Base-by-base conservation (phyloP, 768 basidiomycete genomes). In the Candolleomyces aberdarensis region DNA sequence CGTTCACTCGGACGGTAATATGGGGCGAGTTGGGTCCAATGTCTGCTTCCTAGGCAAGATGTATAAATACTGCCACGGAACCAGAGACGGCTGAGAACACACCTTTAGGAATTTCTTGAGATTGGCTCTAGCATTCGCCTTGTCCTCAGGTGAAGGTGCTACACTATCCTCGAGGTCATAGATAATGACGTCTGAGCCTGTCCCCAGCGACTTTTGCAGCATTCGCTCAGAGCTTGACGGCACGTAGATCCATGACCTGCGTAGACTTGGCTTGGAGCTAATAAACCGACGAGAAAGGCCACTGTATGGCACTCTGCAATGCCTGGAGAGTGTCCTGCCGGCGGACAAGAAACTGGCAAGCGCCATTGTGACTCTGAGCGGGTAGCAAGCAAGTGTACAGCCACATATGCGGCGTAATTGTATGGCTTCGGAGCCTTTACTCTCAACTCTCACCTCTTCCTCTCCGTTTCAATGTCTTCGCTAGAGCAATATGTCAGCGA, bases 81-180 rank as follows among this genome's bases (percentile, higher is more conserved):
- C 47, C n/a, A 44, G 55, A 48, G 46, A 49, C 29, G 15, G 51
- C 59, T 59, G 49, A 58, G 79, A 66, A 41, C 59, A 19, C 69
- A 85, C 91, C 48, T 73, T 69, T 31, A 90, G 73, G 67, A 89
- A 94, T 8, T 75, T 72, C 40, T 72, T 70, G 5, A 91, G 75
- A 8, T 84, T 77, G 7, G 69, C 68, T 60, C 91, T 78, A 0
- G 91, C 89, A 56, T 78, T 72, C 20, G 74, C 73, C 70, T 92
- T 91, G 60, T 86, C 85, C 29, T 76, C 73, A 32, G 83, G 80
- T 4, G 85, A 76, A 5, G 89, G 88, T 4, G 92, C 76, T 0
- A 96, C 85, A 62, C 90, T 90, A 71, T 96, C 94, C 71, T 96
- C 94, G 13, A 96, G 78, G 76, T 96, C 94, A 67, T 94, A 95